These are phyloP conservation scores for Jimgerdemannia flammicorona DNA, from an alignment of 192 early-diverging fungal genomes.

Conservation along the genomic window DNA sequence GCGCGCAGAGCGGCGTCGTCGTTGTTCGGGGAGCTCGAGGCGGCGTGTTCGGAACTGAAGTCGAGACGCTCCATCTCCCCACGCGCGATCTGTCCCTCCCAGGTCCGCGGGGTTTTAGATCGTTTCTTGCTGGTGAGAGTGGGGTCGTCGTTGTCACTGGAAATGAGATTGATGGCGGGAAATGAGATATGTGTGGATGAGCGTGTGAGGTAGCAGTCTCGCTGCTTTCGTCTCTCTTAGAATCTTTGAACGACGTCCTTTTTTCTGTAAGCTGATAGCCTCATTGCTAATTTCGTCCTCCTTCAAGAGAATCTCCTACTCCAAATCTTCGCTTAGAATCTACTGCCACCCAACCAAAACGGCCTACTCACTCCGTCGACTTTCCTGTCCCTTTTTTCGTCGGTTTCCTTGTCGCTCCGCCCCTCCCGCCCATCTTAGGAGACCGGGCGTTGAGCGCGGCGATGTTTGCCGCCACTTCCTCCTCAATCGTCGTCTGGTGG, in stretches of 20 bases:
- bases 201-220: too few species aligned
- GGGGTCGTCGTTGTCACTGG: not conserved
- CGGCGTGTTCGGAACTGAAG: conserved; percentile 19
- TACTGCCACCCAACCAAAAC: too few species aligned
- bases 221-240: too few species aligned
- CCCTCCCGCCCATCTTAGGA: not conserved
- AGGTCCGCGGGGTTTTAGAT: conserved; percentile 67
- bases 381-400: conserved; percentile 4
- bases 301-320: too few species aligned
- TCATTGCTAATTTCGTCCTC: too few species aligned
- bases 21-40: conserved; percentile 2
- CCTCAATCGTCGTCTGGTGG: conserved; percentile 28
- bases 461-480: conserved; percentile 47
- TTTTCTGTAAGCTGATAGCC: too few species aligned
- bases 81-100: conserved; percentile 68
- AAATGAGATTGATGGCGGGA: not conserved
- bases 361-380: not conserved
- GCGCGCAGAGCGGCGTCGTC: conserved; percentile 11
- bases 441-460: conserved; percentile 27
- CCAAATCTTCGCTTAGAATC: too few species aligned
- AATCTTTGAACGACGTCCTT: too few species aligned
- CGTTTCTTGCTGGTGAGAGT: conserved; percentile 19
- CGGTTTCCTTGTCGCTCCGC: not conserved
- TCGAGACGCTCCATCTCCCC: conserved; percentile 52
- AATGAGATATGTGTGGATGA: too few species aligned